Percentiles rank a stretch among this genome's conserved stretches.
These are phyloP conservation scores for Cucumis melo DNA, from an alignment of 306 rosid species.

Conservation along the genomic window DNA sequence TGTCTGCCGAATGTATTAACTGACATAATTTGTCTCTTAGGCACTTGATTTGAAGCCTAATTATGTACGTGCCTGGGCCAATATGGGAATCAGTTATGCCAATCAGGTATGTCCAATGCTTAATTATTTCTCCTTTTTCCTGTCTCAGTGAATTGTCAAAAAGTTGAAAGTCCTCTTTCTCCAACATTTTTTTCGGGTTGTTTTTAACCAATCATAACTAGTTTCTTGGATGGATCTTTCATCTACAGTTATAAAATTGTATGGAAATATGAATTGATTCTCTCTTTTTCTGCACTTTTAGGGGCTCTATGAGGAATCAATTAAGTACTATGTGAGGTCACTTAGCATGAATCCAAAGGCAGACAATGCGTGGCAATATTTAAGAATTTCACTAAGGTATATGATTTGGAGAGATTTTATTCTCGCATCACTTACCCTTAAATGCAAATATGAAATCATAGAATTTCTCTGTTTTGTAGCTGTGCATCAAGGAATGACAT, in stretches of 20 bases:
- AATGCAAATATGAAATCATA: background rate
- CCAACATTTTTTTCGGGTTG: background rate
- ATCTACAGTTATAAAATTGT: background rate
- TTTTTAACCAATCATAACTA: background rate
- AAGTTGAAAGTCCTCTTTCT: background rate
- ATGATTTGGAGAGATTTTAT: background rate
- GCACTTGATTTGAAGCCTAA: constrained; percentile 97
- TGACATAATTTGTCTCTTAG: constrained; percentile 24
- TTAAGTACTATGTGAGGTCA: constrained; percentile 87
- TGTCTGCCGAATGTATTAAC: background rate
- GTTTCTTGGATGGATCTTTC: background rate
- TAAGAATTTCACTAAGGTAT: constrained; percentile 90
- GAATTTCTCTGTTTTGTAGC: constrained; percentile 31
- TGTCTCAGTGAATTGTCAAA: background rate
- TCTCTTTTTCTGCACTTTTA: constrained; percentile 8
- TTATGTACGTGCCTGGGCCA: constrained; percentile 99
- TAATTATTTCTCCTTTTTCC: background rate
- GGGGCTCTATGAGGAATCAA: constrained; percentile 91
- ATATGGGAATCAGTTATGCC: constrained; percentile 98
- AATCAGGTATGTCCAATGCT: constrained; percentile 54
- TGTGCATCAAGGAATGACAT: constrained; percentile 93
- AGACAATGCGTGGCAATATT: constrained; percentile 94
- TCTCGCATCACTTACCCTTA: background rate
- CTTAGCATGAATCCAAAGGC: constrained; percentile 97
- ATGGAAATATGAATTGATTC: background rate